Percentiles rank a stretch among this genome's conserved stretches.
phyloP scores from a whole-genome alignment of 2,329 filamentous ascomycete species.

The Cyphellophora europaea region DNA sequence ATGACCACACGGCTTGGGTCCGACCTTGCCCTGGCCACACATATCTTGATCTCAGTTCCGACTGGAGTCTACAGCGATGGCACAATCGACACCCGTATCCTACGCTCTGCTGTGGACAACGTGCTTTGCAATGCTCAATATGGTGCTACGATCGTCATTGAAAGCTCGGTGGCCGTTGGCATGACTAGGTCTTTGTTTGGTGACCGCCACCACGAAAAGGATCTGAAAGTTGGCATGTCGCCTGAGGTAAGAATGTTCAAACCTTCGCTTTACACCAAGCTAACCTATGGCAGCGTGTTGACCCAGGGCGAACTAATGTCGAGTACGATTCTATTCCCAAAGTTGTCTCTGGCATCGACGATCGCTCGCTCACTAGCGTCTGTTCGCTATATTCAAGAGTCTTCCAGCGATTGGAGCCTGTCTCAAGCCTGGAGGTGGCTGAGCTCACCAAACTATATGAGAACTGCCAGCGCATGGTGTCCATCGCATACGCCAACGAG shows the following conservation, averaged over 20 bases:
- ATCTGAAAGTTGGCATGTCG: conserved; percentile 13
- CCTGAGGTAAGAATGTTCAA: conserved; percentile 4
- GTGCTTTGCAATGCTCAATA: conserved; percentile 9
- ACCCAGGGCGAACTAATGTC: conserved; percentile 10
- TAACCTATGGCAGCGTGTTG: conserved; percentile 5
- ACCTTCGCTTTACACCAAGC: neutral
- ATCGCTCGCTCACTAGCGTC: conserved; percentile 7
- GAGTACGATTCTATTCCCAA: conserved; percentile 11
- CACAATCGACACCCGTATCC: conserved; percentile 7
- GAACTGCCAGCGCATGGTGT: conserved; percentile 15
- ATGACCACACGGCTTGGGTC: neutral
- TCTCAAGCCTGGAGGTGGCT: conserved; percentile 11
- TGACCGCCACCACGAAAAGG: conserved; percentile 1
- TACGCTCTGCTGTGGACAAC: conserved; percentile 8
- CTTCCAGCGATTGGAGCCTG: conserved; percentile 10
- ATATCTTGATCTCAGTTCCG: conserved; percentile 15
- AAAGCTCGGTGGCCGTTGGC: conserved; percentile 12
- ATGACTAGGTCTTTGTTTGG: conserved; percentile 11
- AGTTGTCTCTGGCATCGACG: conserved; percentile 11
- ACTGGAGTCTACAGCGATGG: conserved; percentile 9
- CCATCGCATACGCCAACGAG: conserved; percentile 15
- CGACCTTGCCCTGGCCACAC: conserved; percentile 6
- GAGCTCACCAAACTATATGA: conserved; percentile 16
- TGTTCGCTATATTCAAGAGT: conserved; percentile 8
- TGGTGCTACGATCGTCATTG: conserved; percentile 13